These are phyloP conservation scores for Aegilops tauschii DNA, from an alignment of 176 grass and related monocot genomes.

Conservation along the genomic window DNA sequence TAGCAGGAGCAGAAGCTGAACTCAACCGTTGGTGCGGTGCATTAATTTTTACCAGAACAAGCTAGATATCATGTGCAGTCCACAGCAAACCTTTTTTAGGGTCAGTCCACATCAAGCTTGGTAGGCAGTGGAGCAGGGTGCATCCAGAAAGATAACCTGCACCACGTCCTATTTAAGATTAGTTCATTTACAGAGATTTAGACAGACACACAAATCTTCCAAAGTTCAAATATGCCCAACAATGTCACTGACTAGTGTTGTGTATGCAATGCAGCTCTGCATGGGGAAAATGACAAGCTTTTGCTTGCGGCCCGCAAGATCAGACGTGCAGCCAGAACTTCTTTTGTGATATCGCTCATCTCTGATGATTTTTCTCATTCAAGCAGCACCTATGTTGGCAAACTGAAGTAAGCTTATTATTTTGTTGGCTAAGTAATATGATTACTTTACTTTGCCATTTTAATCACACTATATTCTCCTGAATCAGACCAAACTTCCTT, in stretches of 20 bases:
- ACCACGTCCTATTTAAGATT: neutral
- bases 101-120: neutral
- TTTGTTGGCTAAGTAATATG: neutral
- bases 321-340: slow-evolving; percentile 66
- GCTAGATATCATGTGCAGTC: slow-evolving; percentile 14
- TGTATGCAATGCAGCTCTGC: slow-evolving; percentile 59
- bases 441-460: neutral
- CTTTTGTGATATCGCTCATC: slow-evolving; percentile 80
- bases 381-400: slow-evolving; percentile 93
- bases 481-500: slow-evolving; percentile 85
- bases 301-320: slow-evolving; percentile 91
- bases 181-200: neutral
- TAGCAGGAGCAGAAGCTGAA: neutral
- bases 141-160: slow-evolving; percentile 8
- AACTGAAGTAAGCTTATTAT: slow-evolving; percentile 72
- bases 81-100: neutral
- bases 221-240: neutral
- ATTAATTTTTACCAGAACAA: slow-evolving; percentile 31
- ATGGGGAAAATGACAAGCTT: slow-evolving; percentile 87
- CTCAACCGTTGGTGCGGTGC: slow-evolving; percentile 1
- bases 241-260: slow-evolving; percentile 4
- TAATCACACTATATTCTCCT: slow-evolving; percentile 28
- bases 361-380: slow-evolving; percentile 84
- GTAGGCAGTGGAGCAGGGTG: neutral
- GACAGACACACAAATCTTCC: neutral